Base-by-base conservation (phyloP, 345 rosid species). In the Excoecaria agallocha region DNA sequence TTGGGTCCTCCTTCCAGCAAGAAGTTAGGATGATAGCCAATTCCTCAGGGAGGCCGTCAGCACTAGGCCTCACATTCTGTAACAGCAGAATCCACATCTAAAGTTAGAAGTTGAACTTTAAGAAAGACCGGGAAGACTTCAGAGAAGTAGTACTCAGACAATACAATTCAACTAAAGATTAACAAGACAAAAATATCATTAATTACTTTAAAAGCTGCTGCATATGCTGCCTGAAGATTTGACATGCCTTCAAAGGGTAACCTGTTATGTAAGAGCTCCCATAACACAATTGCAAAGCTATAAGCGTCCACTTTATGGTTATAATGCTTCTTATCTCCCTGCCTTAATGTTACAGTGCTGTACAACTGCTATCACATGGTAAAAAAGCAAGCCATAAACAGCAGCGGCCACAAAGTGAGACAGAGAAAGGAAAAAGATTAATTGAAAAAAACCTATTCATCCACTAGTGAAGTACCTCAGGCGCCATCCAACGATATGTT, bases 191-290 rank as follows among this genome's bases (percentile, higher is more conserved):
- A 35, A 19, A 17, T 59, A 57, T 17, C 20, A 37, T 19, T 35
- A 37, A 9, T 67, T 79, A 92, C 98, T 93, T 93, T 94, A 70
- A 94, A 94, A 48, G 98, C 98, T 66, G 98, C 98, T 10, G 98
- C 98, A 82, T 94, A 94, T 37, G 98, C 98, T 52, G 98, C 98
- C 86, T 94, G 98, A 49, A 94, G 85, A 84, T 93, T 94, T 0
- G 98, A 93, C 98, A 94, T 94, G 87, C 98, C 98, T 88, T 94
- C 98, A 50, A 94, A 94, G 4, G 98, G 98, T 80, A 93, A 81
- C 87, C 88, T 91, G 72, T 92, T 94, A 80, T 86, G 98, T 80
- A 92, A 82, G 68, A 94, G 92, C 84, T 94, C 98, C 98, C 98
- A 94, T 59, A 92, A 84, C 67, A 94, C 98, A 24, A 94, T 91